Percentiles rank a stretch among this genome's conserved stretches.
phyloP scores from a whole-genome alignment of 1,284 basidiomycete genomes.

The Cryptococcus wingfieldii region DNA sequence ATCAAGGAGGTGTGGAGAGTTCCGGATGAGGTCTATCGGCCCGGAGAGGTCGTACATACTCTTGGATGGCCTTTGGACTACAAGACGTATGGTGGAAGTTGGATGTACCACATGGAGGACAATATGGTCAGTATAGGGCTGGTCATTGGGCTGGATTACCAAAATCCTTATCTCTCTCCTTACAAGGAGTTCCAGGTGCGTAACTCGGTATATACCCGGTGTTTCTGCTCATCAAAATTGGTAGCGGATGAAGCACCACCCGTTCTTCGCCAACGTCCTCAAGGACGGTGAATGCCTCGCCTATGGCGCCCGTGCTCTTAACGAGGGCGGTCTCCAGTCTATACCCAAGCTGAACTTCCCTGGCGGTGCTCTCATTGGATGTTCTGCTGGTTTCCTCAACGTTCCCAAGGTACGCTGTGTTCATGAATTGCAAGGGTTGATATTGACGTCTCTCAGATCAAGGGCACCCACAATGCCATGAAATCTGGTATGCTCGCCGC shows the following conservation, averaged over 20 bases:
- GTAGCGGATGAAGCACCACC: slow-evolving; percentile 97
- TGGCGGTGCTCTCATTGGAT: slow-evolving; percentile 91
- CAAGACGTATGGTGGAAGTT: slow-evolving; percentile 88
- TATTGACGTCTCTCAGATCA: slow-evolving; percentile 57
- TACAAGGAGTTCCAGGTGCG: slow-evolving; percentile 87
- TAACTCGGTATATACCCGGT: neutral
- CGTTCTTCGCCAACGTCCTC: slow-evolving; percentile 77
- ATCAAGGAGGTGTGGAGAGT: slow-evolving; percentile 98
- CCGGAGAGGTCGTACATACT: slow-evolving; percentile 87
- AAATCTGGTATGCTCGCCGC: slow-evolving; percentile 97
- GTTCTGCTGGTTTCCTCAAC: slow-evolving; percentile 94
- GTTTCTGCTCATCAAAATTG: slow-evolving; percentile 1
- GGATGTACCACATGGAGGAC: slow-evolving; percentile 93
- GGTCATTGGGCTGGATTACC: slow-evolving; percentile 91
- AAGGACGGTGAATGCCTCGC: slow-evolving; percentile 74
- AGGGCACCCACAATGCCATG: slow-evolving; percentile 99
- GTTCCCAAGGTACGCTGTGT: slow-evolving; percentile 63
- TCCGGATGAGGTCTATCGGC: slow-evolving; percentile 66
- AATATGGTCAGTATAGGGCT: slow-evolving; percentile 86
- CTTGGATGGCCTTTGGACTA: slow-evolving; percentile 88
- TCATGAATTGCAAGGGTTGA: too few relatives aligned
- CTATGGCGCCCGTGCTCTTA: slow-evolving; percentile 86
- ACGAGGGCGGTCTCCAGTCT: slow-evolving; percentile 92
- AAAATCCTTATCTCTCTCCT: slow-evolving; percentile 89
- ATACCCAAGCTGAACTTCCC: slow-evolving; percentile 90